Percentiles rank a stretch among this genome's conserved stretches.
These are phyloP conservation scores for Eremothecium coryli DNA, from an alignment of 1,139 yeast genomes.

Conservation along the genomic window DNA sequence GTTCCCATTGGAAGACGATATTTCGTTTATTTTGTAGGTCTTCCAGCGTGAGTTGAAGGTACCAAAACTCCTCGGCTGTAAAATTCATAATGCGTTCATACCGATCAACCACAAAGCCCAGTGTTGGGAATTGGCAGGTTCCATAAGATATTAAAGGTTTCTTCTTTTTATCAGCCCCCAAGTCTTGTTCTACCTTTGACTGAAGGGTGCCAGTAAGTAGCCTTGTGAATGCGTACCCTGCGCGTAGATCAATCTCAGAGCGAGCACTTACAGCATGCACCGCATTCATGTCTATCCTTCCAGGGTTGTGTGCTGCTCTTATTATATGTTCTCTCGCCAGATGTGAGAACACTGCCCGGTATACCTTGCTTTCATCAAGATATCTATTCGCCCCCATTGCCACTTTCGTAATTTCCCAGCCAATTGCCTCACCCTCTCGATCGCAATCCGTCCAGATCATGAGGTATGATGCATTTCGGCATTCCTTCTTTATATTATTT, in stretches of 20 bases:
- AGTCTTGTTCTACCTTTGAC: conserved; percentile 19
- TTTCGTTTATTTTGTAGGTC: conserved; percentile 26
- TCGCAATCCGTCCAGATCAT: conserved; percentile 99
- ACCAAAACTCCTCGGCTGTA: conserved; percentile 76
- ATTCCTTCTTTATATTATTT: conserved; percentile 62
- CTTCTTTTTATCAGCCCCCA: conserved; percentile 19
- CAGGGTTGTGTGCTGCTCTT: conserved; percentile 65
- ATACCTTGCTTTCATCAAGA: conserved; percentile 38
- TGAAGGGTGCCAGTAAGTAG: conserved; percentile 34
- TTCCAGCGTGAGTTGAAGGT: conserved; percentile 45
- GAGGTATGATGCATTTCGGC: conserved; percentile 48
- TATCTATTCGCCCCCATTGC: conserved; percentile 49
- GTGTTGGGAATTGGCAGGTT: conserved; percentile 92
- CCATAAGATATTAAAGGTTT: conserved; percentile 61
- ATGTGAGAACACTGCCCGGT: conserved; percentile 81
- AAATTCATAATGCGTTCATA: conserved; percentile 67
- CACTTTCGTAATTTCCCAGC: conserved; percentile 67
- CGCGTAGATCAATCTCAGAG: conserved; percentile 77
- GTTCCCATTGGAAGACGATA: conserved; percentile 49
- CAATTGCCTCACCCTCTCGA: conserved; percentile 95
- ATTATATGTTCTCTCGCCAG: conserved; percentile 66
- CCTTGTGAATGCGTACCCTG: conserved; percentile 86
- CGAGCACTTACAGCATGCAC: conserved; percentile 82
- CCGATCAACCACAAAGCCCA: conserved; percentile 95
- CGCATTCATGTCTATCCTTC: conserved; percentile 51